Evolutionary conservation across 2,329 filamentous ascomycete species (phyloP).

Genomic region (Aspergillus sp.): DNA sequence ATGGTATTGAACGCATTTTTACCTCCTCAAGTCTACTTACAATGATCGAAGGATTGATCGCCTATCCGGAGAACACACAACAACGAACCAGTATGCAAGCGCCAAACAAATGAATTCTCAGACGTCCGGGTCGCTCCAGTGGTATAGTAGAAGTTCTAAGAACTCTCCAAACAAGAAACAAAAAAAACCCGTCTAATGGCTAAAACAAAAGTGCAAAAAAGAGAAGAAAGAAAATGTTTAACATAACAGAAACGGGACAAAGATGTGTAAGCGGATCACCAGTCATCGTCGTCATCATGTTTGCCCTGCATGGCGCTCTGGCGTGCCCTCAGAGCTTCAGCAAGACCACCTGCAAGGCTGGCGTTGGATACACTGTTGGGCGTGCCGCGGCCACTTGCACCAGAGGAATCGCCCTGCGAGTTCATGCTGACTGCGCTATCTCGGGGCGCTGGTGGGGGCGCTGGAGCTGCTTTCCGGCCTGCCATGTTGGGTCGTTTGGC

Average conservation of each 20-base stretch:
- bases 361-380: slow-evolving; percentile 58
- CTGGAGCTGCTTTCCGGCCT: slow-evolving; percentile 70
- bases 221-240: slow-evolving; percentile 14
- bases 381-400: slow-evolving; percentile 68
- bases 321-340: slow-evolving; percentile 73
- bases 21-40: slow-evolving; percentile 1
- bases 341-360: slow-evolving; percentile 70
- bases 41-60: not conserved
- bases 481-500: slow-evolving; percentile 72
- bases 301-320: slow-evolving; percentile 74
- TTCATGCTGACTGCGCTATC: slow-evolving; percentile 59
- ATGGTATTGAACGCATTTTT: not conserved
- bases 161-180: slow-evolving; percentile 10
- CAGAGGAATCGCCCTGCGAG: slow-evolving; percentile 48
- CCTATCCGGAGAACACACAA: not conserved
- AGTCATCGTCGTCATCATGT: slow-evolving; percentile 62
- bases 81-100: slow-evolving; percentile 9
- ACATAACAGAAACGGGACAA: slow-evolving; percentile 5
- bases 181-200: slow-evolving; percentile 7
- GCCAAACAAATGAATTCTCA: not conserved
- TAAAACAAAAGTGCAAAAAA: slow-evolving; percentile 17
- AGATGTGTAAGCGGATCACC: slow-evolving; percentile 46
- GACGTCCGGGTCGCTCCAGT: not conserved
- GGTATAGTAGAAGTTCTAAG: slow-evolving; percentile 6
- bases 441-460: slow-evolving; percentile 63